These are phyloP conservation scores for Cicer chorassanicum DNA, from an alignment of 306 rosid species.

Conservation along the genomic window DNA sequence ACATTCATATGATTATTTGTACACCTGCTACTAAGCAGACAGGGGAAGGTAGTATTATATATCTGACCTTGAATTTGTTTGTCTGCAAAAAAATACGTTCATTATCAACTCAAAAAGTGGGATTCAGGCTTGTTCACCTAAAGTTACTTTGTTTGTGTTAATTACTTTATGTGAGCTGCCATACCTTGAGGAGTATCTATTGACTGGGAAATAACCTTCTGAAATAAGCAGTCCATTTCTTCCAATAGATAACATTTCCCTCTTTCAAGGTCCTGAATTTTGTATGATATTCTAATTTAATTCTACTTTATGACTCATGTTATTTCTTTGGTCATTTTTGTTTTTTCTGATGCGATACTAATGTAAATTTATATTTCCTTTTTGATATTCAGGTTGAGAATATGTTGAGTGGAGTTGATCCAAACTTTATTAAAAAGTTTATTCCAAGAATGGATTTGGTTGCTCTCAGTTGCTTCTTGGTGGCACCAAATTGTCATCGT, in stretches of 20 bases:
- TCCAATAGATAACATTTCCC: background rate
- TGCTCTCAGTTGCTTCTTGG: slow-evolving; percentile 64
- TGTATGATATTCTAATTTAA: slow-evolving; percentile 23
- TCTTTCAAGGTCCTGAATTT: background rate
- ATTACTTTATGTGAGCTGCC: slow-evolving; percentile 28
- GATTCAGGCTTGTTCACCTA: slow-evolving; percentile 30
- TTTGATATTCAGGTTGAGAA: slow-evolving; percentile 66
- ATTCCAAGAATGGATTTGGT: slow-evolving; percentile 62
- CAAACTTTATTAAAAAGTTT: slow-evolving; percentile 60
- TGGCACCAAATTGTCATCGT: slow-evolving; percentile 89
- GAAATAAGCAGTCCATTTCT: slow-evolving; percentile 25
- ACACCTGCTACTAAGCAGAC: background rate
- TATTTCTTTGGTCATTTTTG: slow-evolving; percentile 2
- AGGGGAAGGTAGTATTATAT: background rate
- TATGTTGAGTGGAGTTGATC: slow-evolving; percentile 73
- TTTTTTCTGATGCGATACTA: slow-evolving; percentile 27
- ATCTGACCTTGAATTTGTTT: slow-evolving; percentile 12
- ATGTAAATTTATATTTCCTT: slow-evolving; percentile 27
- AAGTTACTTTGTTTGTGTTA: slow-evolving; percentile 18
- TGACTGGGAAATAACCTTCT: slow-evolving; percentile 19
- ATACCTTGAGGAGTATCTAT: slow-evolving; percentile 2
- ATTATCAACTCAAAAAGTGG: slow-evolving; percentile 16
- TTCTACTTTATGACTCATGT: background rate
- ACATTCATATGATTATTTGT: slow-evolving; percentile 25
- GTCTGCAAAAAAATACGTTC: slow-evolving; percentile 29